Conservation (phyloP, 2,329 filamentous ascomycete species). For the Rhynchosporium secalis region DNA sequence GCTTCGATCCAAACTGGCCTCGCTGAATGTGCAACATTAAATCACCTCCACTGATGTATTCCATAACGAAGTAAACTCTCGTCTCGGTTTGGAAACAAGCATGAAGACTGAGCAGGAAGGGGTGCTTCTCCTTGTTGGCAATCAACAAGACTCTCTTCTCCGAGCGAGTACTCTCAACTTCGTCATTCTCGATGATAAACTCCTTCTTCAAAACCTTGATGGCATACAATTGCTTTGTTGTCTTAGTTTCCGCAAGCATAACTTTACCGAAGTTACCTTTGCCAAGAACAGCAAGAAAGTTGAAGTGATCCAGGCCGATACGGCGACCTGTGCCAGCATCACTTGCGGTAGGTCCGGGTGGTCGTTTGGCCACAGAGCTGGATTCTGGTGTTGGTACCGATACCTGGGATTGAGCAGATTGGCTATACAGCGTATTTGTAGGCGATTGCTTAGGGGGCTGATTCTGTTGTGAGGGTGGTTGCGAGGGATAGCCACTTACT, state of each 20-base stretch:
- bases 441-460: slow-evolving; percentile 36
- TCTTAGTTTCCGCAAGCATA: slow-evolving; percentile 98
- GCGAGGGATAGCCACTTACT: slow-evolving; percentile 53
- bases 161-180: slow-evolving; percentile 95
- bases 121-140: slow-evolving; percentile 94
- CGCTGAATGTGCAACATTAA: slow-evolving; percentile 98
- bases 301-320: slow-evolving; percentile 97
- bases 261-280: slow-evolving; percentile 99
- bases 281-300: slow-evolving; percentile 95
- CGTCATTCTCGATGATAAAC: slow-evolving; percentile 99
- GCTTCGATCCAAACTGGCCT: slow-evolving; percentile 91
- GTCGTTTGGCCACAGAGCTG: slow-evolving; percentile 45
- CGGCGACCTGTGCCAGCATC: slow-evolving; percentile 73
- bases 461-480: slow-evolving; percentile 36
- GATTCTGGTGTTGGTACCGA: slow-evolving; percentile 35
- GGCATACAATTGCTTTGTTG: slow-evolving; percentile 85
- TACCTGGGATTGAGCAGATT: slow-evolving; percentile 30
- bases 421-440: slow-evolving; percentile 22
- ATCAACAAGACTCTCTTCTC: slow-evolving; percentile 97
- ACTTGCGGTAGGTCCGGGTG: slow-evolving; percentile 69
- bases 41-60: slow-evolving; percentile 98
- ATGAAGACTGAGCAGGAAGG: slow-evolving; percentile 91
- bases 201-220: slow-evolving; percentile 99
- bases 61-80: slow-evolving; percentile 98
- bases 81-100: slow-evolving; percentile 99